A percentile compares a stretch with the other conserved stretches of the same genome.
Conservation (phyloP, 2,329 filamentous ascomycete genomes). For the Aspergillus bombycis region DNA sequence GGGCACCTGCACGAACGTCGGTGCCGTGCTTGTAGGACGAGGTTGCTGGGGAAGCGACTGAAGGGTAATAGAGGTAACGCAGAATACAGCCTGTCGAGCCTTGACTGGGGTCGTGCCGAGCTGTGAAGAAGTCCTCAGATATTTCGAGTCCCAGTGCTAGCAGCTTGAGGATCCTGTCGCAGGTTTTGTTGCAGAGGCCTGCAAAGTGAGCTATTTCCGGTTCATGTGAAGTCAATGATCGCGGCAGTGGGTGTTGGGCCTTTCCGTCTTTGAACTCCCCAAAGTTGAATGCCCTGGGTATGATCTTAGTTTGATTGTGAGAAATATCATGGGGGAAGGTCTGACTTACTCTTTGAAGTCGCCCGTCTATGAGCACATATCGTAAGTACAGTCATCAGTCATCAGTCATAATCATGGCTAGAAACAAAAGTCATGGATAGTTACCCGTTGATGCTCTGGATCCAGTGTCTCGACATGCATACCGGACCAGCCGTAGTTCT, state of each 20-base stretch:
- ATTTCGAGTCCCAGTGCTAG: conserved; percentile 75
- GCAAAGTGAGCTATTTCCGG: conserved; percentile 68
- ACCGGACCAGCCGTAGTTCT: conserved; percentile 86
- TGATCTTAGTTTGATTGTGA: conserved; percentile 8
- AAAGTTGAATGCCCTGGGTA: conserved; percentile 82
- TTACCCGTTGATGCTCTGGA: conserved; percentile 76
- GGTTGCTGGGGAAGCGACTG: conserved; percentile 49
- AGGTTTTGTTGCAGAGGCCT: conserved; percentile 71
- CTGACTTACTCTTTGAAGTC: conserved; percentile 80
- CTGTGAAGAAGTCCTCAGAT: conserved; percentile 59
- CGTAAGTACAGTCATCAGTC: conserved; percentile 12
- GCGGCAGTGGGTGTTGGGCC: conserved; percentile 76
- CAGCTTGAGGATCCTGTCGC: conserved; percentile 71
- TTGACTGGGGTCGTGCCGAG: conserved; percentile 57
- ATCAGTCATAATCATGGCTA: conserved; percentile 9
- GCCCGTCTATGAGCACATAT: conserved; percentile 59
- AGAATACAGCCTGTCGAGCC: conserved; percentile 63
- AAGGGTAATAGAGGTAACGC: conserved; percentile 74
- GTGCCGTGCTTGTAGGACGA: conserved; percentile 51
- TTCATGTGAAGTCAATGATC: conserved; percentile 63
- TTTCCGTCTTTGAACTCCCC: conserved; percentile 71
- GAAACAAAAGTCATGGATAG: conserved; percentile 20
- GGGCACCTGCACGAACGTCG: conserved; percentile 85
- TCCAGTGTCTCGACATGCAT: conserved; percentile 90
- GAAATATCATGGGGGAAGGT: background rate